phyloP scores from a whole-genome alignment of 1,139 yeast species.

The Candida glucosophila region DNA sequence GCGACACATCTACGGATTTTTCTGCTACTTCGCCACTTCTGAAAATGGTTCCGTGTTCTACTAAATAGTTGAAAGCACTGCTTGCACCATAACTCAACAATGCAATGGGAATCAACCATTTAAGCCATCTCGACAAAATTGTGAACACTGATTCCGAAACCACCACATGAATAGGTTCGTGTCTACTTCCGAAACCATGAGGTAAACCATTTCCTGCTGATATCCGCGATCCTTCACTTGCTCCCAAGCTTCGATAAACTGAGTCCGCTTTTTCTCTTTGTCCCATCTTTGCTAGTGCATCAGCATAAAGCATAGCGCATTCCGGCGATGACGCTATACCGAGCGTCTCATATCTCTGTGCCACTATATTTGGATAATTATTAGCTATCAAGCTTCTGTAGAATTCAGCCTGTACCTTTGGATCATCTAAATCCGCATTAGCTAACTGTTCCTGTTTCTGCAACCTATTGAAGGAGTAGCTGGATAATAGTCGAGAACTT shows the following conservation, averaged over 20 bases:
- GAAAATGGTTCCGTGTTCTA: conserved; percentile 78
- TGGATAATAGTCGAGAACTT: conserved; percentile 7
- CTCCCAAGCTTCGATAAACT: conserved; percentile 25
- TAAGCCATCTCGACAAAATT: conserved; percentile 76
- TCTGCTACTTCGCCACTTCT: conserved; percentile 71
- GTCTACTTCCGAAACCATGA: conserved; percentile 39
- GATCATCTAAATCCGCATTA: conserved; percentile 58
- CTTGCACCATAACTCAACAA: conserved; percentile 65
- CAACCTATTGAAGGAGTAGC: conserved; percentile 28
- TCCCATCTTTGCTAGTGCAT: conserved; percentile 74
- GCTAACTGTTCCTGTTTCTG: conserved; percentile 79
- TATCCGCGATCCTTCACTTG: conserved; percentile 8
- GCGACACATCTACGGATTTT: conserved; percentile 72
- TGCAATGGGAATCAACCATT: conserved; percentile 82
- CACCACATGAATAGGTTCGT: conserved; percentile 83
- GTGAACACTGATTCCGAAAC: conserved; percentile 78
- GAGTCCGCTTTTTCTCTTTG: conserved; percentile 70
- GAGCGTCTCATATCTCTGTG: conserved; percentile 83
- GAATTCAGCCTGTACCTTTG: conserved; percentile 72
- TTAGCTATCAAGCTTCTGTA: conserved; percentile 64
- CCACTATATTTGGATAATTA: conserved; percentile 88
- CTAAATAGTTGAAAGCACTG: conserved; percentile 64
- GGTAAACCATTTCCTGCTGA: conserved; percentile 15
- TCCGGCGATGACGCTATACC: conserved; percentile 78
- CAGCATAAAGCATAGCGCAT: conserved; percentile 67